Evolutionary conservation across 1,139 yeast genomes (phyloP).

Genomic region (Maudiozyma humilis): DNA sequence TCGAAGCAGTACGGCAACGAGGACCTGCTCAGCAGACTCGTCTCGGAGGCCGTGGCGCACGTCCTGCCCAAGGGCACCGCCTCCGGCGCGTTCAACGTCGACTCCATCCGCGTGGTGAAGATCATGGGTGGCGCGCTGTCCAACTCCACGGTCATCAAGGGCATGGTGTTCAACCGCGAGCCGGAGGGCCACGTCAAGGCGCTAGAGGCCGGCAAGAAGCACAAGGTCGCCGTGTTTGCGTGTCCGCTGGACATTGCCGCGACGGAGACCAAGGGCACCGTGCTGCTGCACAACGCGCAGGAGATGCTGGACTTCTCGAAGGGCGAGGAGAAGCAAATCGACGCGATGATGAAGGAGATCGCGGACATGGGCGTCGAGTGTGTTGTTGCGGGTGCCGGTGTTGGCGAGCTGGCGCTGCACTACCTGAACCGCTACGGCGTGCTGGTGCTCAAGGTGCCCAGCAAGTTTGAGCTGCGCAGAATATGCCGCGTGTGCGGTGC

Average conservation of each 20-base stretch:
- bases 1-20: constrained; percentile 92
- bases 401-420: constrained; percentile 90
- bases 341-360: constrained; percentile 76
- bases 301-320: constrained; percentile 94
- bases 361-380: constrained; percentile 79
- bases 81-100: constrained; percentile 64
- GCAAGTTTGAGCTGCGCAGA: constrained; percentile 90
- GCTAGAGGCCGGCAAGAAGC: constrained; percentile 39
- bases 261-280: constrained; percentile 97
- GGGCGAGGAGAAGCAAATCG: constrained; percentile 94
- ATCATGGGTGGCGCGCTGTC: constrained; percentile 84
- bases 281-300: constrained; percentile 84
- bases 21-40: constrained; percentile 64
- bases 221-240: constrained; percentile 87
- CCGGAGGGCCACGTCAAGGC: constrained; percentile 85
- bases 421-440: constrained; percentile 82
- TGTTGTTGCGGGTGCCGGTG: constrained; percentile 84
- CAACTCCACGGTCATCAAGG: constrained; percentile 75
- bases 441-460: constrained; percentile 79
- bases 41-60: constrained; percentile 76
- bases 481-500: constrained; percentile 96
- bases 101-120: constrained; percentile 88
- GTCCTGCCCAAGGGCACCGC: constrained; percentile 50
- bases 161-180: constrained; percentile 96
- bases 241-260: constrained; percentile 91